Percentiles rank a stretch among this genome's conserved stretches.
Conservation (phyloP, 352 stramenopile genomes). For the Pythium scleroteichum region DNA sequence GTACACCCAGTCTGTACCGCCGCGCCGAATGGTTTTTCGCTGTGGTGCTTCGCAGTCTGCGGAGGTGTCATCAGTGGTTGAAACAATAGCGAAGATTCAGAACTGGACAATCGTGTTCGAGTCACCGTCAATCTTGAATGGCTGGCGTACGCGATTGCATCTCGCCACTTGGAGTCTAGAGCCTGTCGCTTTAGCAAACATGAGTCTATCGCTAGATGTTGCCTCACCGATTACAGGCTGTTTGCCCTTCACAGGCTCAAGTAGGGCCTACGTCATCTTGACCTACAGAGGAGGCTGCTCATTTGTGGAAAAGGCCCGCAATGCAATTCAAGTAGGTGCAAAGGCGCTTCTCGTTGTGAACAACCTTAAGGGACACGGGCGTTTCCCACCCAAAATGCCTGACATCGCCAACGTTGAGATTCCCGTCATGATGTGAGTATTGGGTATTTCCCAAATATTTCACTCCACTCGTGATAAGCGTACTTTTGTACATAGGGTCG, state of each 20-base stretch:
- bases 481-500: conserved; percentile 49
- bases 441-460: not conserved
- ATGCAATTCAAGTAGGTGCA: conserved; percentile 33
- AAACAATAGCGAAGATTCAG: conserved; percentile 17
- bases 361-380: conserved; percentile 57
- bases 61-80: not conserved
- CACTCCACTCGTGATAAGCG: not conserved
- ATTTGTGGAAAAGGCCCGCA: conserved; percentile 68
- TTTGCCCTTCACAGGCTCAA: conserved; percentile 16
- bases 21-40: conserved; percentile 57
- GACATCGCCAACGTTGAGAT: conserved; percentile 36
- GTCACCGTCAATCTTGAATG: conserved; percentile 39
- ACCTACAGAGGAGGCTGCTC: conserved; percentile 59
- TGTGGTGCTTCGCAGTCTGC: conserved; percentile 11
- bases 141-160: conserved; percentile 57
- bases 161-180: conserved; percentile 58
- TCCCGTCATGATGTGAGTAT: conserved; percentile 56
- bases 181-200: conserved; percentile 23
- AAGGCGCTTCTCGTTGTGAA: conserved; percentile 59
- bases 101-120: conserved; percentile 65
- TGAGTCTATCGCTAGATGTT: conserved; percentile 32
- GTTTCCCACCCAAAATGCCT: conserved; percentile 45
- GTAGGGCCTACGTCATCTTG: conserved; percentile 32
- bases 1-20: conserved; percentile 44
- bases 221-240: conserved; percentile 48